phyloP scores from a whole-genome alignment of 1,284 basidiomycete species.

The Irpex sp. region DNA sequence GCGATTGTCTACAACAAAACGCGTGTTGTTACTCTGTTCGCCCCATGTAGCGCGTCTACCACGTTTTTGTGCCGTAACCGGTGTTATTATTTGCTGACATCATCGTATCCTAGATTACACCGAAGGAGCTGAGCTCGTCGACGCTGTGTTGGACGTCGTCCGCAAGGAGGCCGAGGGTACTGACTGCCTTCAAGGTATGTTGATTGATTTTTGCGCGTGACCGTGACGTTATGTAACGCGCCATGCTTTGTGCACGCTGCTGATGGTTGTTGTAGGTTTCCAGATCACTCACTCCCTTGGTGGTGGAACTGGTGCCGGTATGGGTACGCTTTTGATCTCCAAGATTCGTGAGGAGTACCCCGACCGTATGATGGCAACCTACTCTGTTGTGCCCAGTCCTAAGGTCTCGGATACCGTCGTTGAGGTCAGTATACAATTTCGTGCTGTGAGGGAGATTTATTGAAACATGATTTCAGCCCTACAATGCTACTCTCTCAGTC shows the following conservation, averaged over 20 bases:
- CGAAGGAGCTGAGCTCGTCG: slow-evolving; percentile 94
- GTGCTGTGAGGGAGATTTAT: background rate
- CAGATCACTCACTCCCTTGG: slow-evolving; percentile 96
- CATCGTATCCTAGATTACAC: slow-evolving; percentile 69
- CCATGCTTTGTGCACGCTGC: slow-evolving; percentile 14
- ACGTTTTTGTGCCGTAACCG: slow-evolving; percentile 5
- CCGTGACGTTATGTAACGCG: slow-evolving; percentile 17
- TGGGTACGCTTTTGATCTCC: slow-evolving; percentile 87
- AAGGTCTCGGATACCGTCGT: slow-evolving; percentile 98
- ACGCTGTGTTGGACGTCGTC: slow-evolving; percentile 87
- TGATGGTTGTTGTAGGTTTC: slow-evolving; percentile 59
- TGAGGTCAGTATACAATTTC: slow-evolving; percentile 48
- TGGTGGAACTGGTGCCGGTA: slow-evolving; percentile 94
- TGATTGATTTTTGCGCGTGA: slow-evolving; percentile 16
- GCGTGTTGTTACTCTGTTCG: background rate
- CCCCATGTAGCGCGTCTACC: slow-evolving; percentile 1
- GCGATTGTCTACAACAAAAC: slow-evolving; percentile 1
- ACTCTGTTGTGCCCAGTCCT: slow-evolving; percentile 93
- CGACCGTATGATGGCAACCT: slow-evolving; percentile 97
- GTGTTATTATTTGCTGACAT: slow-evolving; percentile 11
- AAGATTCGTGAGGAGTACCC: slow-evolving; percentile 95
- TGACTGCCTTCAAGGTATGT: slow-evolving; percentile 85
- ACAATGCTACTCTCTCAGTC: slow-evolving; percentile 93
- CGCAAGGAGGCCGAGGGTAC: slow-evolving; percentile 89
- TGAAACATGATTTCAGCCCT: slow-evolving; percentile 52